These are phyloP conservation scores for Tripterygium wilfordii DNA, from an alignment of 177 flowering plant species.

Conservation along the genomic window DNA sequence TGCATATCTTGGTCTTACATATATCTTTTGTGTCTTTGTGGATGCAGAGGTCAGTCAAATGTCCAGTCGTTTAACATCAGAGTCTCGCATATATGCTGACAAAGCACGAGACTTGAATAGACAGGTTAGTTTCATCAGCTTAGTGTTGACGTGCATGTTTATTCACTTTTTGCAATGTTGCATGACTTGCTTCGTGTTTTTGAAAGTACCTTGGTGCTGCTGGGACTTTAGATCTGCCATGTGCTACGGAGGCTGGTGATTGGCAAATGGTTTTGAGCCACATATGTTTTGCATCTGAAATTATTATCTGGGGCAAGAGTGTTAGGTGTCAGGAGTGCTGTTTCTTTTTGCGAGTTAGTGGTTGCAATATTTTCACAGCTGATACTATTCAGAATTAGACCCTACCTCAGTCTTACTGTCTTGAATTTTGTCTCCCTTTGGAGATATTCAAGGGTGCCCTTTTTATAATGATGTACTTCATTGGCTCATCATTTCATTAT, in stretches of 20 bases:
- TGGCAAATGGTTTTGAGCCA: neutral
- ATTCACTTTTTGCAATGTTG: neutral
- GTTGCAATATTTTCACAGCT: too few species aligned
- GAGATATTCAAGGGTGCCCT: too few species aligned
- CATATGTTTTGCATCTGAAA: too few species aligned
- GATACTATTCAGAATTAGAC: too few species aligned
- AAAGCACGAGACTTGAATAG: slow-evolving; percentile 87
- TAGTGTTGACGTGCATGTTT: neutral
- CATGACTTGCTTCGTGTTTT: neutral
- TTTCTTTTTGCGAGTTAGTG: too few species aligned
- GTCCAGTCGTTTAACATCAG: slow-evolving; percentile 90
- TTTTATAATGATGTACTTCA: too few species aligned
- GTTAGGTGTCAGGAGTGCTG: too few species aligned
- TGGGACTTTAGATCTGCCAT: neutral
- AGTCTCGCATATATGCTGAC: slow-evolving; percentile 92
- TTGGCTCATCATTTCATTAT: too few species aligned
- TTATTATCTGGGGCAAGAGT: too few species aligned
- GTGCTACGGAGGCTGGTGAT: neutral
- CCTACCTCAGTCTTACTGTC: too few species aligned
- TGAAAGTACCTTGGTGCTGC: neutral
- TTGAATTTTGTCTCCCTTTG: too few species aligned
- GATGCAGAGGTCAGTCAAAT: slow-evolving; percentile 93
- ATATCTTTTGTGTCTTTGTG: too few species aligned
- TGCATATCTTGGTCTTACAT: neutral
- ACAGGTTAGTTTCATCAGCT: slow-evolving; percentile 50